Percentiles rank a stretch among this genome's conserved stretches.
Conservation (phyloP, 140 eudicot species). For the Erigeron philadelphicus region DNA sequence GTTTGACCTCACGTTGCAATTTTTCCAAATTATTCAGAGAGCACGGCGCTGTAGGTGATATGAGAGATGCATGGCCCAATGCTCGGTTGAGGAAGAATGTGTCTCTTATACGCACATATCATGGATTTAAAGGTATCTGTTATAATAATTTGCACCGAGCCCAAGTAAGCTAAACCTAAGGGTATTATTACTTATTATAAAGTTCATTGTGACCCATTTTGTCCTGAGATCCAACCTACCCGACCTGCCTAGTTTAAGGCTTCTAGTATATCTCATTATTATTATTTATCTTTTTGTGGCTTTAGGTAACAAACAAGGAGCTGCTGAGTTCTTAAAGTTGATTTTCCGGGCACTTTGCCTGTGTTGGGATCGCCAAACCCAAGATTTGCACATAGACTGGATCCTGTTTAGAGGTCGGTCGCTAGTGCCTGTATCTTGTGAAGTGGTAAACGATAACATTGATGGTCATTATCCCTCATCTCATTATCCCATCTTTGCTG, state of each 20-base stretch:
- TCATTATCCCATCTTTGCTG: slow-evolving; percentile 82
- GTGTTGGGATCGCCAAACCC: slow-evolving; percentile 99
- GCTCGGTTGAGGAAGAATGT: slow-evolving; percentile 90
- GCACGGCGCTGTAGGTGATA: slow-evolving; percentile 93
- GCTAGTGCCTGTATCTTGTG: slow-evolving; percentile 76
- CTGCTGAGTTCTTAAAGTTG: slow-evolving; percentile 75
- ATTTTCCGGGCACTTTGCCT: slow-evolving; percentile 85
- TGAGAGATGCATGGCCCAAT: slow-evolving; percentile 98
- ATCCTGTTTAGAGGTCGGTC: slow-evolving; percentile 83
- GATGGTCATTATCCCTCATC: slow-evolving; percentile 93
- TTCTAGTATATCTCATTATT: not conserved
- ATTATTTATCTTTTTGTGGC: not conserved
- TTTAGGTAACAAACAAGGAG: slow-evolving; percentile 87
- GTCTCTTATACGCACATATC: slow-evolving; percentile 82
- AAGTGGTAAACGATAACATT: slow-evolving; percentile 73
- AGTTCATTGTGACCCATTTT: not conserved
- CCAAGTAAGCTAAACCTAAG: not conserved
- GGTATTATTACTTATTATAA: not conserved
- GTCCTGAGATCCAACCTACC: too few relatives aligned
- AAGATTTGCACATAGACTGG: slow-evolving; percentile 92
- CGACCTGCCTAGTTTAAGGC: too few relatives aligned
- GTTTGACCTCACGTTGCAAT: not conserved
- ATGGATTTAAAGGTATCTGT: slow-evolving; percentile 82
- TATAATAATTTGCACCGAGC: not conserved
- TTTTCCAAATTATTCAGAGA: slow-evolving; percentile 45